These are phyloP conservation scores for Septoria petroselini DNA, from an alignment of 2,329 filamentous ascomycete genomes.

Conservation along the genomic window DNA sequence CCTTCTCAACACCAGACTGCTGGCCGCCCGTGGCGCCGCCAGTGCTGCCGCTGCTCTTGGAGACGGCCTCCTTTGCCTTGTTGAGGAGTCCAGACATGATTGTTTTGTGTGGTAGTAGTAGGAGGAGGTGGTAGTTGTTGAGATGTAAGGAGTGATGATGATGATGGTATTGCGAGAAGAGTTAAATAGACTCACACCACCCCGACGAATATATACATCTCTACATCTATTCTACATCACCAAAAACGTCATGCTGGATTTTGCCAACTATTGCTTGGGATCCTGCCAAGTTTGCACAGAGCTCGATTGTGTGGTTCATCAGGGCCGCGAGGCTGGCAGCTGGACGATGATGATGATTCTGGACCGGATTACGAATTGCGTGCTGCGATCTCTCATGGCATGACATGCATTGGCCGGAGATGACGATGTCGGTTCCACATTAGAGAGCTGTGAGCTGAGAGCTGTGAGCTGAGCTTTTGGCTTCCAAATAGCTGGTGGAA, in stretches of 20 bases:
- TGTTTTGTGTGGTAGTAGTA: neutral
- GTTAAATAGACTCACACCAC: too few species aligned
- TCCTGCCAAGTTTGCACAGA: conserved; percentile 10
- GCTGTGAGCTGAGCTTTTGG: neutral
- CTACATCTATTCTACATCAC: neutral
- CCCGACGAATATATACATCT: neutral
- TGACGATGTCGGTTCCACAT: conserved; percentile 6
- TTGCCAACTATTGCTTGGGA: conserved; percentile 11
- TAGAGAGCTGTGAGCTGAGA: neutral
- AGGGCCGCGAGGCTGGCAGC: neutral
- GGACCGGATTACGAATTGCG: conserved; percentile 2
- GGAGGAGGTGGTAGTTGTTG: too few species aligned
- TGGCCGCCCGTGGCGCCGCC: conserved; percentile 8
- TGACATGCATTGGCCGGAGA: conserved; percentile 7
- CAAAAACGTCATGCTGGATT: conserved; percentile 7
- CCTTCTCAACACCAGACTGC: conserved; percentile 21
- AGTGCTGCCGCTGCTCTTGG: conserved; percentile 14
- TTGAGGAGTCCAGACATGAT: conserved; percentile 29
- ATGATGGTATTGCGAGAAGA: too few species aligned
- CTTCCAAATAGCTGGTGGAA: too few species aligned
- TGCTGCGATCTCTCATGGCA: neutral
- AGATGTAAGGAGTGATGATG: too few species aligned
- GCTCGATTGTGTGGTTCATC: neutral
- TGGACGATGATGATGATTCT: too few species aligned
- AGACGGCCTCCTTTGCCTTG: conserved; percentile 26